Evolutionary conservation across 495 filamentous ascomycete species (phyloP).

Genomic region (Acidiella bohemica): DNA sequence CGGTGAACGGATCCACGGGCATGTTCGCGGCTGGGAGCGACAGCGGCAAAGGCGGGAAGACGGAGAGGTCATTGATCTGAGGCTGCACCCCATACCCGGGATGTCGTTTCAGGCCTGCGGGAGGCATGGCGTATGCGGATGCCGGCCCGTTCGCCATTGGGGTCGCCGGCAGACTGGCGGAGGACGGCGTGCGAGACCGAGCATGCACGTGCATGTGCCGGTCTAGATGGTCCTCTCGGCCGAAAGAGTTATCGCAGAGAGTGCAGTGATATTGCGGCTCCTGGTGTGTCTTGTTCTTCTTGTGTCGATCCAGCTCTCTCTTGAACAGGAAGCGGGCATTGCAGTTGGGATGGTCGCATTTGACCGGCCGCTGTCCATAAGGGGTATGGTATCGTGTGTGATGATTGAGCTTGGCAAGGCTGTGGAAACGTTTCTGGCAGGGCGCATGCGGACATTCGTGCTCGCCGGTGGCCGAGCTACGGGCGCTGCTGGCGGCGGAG

Average conservation of each 20-base stretch:
- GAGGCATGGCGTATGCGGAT: no score
- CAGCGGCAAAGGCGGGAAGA: no score
- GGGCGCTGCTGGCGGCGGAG: neutral
- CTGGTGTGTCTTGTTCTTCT: conserved; percentile 1
- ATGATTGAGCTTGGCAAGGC: neutral
- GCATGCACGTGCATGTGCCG: no score
- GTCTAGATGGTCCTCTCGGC: neutral
- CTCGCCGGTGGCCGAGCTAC: neutral
- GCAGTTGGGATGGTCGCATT: conserved; percentile 2
- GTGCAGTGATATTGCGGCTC: conserved; percentile 1
- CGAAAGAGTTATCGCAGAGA: neutral
- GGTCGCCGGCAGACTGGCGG: no score
- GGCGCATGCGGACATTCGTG: neutral
- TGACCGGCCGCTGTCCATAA: conserved; percentile 1
- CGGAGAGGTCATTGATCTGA: no score
- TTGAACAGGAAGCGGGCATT: conserved; percentile 2
- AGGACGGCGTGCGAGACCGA: no score
- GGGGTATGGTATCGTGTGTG: conserved; percentile 3
- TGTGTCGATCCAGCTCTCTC: conserved; percentile 1
- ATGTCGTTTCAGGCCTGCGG: no score
- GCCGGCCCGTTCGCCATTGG: no score
- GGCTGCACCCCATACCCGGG: no score
- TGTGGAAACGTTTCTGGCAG: neutral
- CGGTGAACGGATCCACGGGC: no score
- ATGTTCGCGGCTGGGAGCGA: no score